These are phyloP conservation scores for Oenanthe sinensis DNA, from an alignment of 129 eudicot species.

Conservation along the genomic window DNA sequence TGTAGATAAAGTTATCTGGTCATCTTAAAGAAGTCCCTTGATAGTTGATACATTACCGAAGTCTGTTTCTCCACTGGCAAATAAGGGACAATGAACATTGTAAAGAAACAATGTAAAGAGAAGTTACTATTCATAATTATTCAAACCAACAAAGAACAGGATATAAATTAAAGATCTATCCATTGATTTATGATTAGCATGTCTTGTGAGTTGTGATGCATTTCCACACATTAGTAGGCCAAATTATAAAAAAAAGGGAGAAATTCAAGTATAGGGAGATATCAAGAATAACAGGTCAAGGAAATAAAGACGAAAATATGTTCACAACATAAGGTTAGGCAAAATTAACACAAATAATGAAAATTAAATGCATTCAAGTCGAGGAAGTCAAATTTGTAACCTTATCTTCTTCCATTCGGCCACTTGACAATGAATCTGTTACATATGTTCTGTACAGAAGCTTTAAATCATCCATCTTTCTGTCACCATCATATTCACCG, in stretches of 20 bases:
- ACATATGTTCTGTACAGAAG: conserved; percentile 73
- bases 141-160: not conserved
- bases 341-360: not conserved
- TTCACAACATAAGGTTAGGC: not conserved
- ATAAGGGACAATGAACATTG: not conserved
- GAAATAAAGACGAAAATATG: not conserved
- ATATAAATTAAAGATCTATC: not conserved
- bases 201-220: not conserved
- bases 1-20: not conserved
- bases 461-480: conserved; percentile 78
- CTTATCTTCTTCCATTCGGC: conserved; percentile 87
- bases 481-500: conserved; percentile 80
- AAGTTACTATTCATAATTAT: not conserved
- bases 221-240: not conserved
- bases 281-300: not conserved
- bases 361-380: not conserved
- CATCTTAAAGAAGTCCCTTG: not conserved
- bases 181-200: not conserved
- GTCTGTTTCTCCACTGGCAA: not conserved
- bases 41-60: not conserved
- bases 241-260: too few species aligned
- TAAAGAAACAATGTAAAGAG: not conserved
- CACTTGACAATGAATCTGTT: conserved; percentile 63
- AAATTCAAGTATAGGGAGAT: not conserved
- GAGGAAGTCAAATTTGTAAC: conserved; percentile 21